Percentiles rank a stretch among this genome's conserved stretches.
These are phyloP conservation scores for Tetrapisispora iriomotensis DNA, from an alignment of 805 yeast species.

Conservation along the genomic window DNA sequence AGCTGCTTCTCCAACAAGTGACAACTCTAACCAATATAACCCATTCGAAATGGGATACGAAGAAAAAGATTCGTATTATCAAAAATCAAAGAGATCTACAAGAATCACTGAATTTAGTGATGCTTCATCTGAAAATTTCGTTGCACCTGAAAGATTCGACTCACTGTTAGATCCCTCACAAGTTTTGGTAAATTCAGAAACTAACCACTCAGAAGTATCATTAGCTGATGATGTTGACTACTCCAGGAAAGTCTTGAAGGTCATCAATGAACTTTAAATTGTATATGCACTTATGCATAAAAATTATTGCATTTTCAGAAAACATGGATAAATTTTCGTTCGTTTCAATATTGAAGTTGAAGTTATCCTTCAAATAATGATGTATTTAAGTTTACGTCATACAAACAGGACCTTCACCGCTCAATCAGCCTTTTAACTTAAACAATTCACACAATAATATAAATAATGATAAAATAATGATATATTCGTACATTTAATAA, in stretches of 20 bases:
- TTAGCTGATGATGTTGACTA: constrained; percentile 42
- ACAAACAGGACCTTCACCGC: no score
- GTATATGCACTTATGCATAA: neutral
- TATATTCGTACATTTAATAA: no score
- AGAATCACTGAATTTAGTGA: neutral
- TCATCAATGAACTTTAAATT: constrained; percentile 26
- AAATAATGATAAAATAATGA: no score
- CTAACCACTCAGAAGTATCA: constrained; percentile 19
- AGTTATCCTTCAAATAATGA: no score
- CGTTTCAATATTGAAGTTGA: no score
- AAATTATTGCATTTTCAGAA: constrained; percentile 1
- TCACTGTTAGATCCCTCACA: constrained; percentile 24
- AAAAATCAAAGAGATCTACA: constrained; percentile 1
- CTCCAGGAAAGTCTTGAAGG: constrained; percentile 38
- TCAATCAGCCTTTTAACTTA: no score
- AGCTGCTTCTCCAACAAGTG: constrained; percentile 11
- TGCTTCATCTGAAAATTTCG: constrained; percentile 16
- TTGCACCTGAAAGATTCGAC: constrained; percentile 33
- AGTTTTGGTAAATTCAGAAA: constrained; percentile 8
- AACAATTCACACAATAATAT: no score
- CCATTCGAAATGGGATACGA: constrained; percentile 1
- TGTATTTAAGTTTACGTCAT: no score
- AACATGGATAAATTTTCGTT: no score
- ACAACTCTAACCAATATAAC: constrained; percentile 2
- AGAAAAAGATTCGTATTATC: constrained; percentile 6